Conservation (phyloP, 345 rosid species). For the Erysimum cheiranthoides region DNA sequence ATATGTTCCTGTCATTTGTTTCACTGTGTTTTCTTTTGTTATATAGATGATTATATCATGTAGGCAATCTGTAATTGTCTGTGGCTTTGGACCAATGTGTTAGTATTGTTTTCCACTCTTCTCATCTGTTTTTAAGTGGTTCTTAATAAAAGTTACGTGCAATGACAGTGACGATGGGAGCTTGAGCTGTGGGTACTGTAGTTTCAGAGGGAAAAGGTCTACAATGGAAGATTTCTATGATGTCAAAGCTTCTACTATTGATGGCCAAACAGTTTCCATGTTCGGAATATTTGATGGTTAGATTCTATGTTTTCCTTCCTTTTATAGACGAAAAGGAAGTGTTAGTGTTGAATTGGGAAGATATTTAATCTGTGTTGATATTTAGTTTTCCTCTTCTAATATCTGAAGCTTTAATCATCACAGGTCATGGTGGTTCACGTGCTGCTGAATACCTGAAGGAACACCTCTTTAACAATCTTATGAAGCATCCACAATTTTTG, state of each 20-base stretch:
- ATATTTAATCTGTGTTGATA: conserved; percentile 1
- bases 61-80: neutral
- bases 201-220: conserved; percentile 94
- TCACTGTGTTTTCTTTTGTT: neutral
- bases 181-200: conserved; percentile 94
- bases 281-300: conserved; percentile 99
- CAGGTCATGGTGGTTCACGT: conserved; percentile 99
- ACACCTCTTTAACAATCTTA: conserved; percentile 89
- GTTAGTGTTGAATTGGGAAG: neutral
- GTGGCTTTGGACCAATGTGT: conserved; percentile 5
- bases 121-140: conserved; percentile 10
- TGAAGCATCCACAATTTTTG: conserved; percentile 86
- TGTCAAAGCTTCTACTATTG: conserved; percentile 69
- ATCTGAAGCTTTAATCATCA: conserved; percentile 31
- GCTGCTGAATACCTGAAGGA: conserved; percentile 96
- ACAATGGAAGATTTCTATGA: conserved; percentile 97
- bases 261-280: conserved; percentile 82
- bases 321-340: neutral
- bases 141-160: conserved; percentile 3
- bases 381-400: conserved; percentile 1
- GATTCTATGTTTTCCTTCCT: conserved; percentile 37
- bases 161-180: conserved; percentile 81
- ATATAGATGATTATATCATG: neutral
- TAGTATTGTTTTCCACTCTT: neutral
- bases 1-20: neutral